A percentile compares a stretch with the other conserved stretches of the same genome.
Conservation (phyloP, 2,329 filamentous ascomycete species). For the Allantophomopsis cytisporea region DNA sequence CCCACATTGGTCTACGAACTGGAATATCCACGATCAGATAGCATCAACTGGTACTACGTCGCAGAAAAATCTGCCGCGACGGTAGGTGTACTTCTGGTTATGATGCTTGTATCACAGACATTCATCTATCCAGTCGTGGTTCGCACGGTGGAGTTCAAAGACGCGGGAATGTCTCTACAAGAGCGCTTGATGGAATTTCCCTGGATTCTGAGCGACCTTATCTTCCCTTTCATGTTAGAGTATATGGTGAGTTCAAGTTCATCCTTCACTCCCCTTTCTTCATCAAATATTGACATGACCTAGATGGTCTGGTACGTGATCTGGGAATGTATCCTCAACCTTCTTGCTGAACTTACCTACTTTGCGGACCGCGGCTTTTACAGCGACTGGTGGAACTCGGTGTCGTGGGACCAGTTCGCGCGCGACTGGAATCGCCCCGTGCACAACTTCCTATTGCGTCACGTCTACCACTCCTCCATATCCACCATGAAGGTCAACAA, state of each 20-base stretch:
- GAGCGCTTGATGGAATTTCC: conserved; percentile 56
- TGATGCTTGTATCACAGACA: conserved; percentile 66
- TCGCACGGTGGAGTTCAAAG: conserved; percentile 52
- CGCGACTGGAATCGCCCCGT: conserved; percentile 75
- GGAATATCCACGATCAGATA: conserved; percentile 59
- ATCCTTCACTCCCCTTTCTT: not conserved
- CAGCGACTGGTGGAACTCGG: conserved; percentile 48
- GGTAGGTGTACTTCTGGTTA: conserved; percentile 61
- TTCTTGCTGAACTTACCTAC: conserved; percentile 60
- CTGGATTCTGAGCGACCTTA: conserved; percentile 60
- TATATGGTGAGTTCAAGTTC: conserved; percentile 28
- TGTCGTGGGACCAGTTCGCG: conserved; percentile 64
- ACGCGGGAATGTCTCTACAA: conserved; percentile 43
- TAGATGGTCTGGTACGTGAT: conserved; percentile 67
- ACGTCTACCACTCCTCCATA: conserved; percentile 70
- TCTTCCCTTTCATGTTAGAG: conserved; percentile 70
- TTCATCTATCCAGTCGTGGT: conserved; percentile 68
- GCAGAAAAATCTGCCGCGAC: conserved; percentile 58
- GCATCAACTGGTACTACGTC: conserved; percentile 63
- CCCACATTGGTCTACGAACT: conserved; percentile 71
- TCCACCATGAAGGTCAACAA: conserved; percentile 58
- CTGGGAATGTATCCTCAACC: conserved; percentile 64
- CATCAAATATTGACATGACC: too few species aligned
- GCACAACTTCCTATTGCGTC: conserved; percentile 63
- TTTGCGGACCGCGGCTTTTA: conserved; percentile 70